Evolutionary conservation across 805 yeast species (phyloP).

Genomic region (Candida nanaspora): DNA sequence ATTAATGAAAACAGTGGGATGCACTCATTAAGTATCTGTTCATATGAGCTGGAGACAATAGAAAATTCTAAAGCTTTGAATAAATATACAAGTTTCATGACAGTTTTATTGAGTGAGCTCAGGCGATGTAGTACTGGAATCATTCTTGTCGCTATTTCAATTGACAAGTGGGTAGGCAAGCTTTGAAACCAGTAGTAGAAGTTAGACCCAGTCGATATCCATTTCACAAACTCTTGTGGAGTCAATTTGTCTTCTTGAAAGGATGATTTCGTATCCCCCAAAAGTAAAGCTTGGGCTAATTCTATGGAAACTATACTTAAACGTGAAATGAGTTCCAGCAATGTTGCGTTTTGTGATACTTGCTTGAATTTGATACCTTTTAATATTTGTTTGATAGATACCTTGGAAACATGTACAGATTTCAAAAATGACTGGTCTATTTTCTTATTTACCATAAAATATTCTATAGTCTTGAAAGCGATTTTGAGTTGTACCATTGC

Average conservation of each 20-base stretch:
- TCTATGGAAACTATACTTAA: neutral
- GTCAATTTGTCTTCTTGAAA: neutral
- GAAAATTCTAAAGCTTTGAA: conserved; percentile 6
- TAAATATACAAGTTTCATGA: conserved; percentile 3
- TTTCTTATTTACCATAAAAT: neutral
- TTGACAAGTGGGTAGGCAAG: neutral
- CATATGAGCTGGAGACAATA: neutral
- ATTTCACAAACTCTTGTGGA: conserved; percentile 1
- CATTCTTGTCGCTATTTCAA: neutral
- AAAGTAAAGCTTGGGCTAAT: neutral
- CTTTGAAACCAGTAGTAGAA: conserved; percentile 9
- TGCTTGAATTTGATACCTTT: neutral
- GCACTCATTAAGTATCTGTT: neutral
- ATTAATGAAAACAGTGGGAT: conserved; percentile 2
- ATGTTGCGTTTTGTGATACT: neutral
- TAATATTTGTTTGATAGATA: neutral
- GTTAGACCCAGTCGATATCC: conserved; percentile 4
- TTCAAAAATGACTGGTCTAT: neutral
- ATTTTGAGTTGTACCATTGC: neutral
- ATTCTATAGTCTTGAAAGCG: neutral
- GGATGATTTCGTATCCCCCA: too few relatives aligned
- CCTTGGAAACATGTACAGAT: neutral
- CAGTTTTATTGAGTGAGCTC: conserved; percentile 4
- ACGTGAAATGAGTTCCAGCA: neutral
- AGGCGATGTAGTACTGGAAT: conserved; percentile 1